Conservation (phyloP, 129 eudicot genomes). For the Ambrosia trifida region DNA sequence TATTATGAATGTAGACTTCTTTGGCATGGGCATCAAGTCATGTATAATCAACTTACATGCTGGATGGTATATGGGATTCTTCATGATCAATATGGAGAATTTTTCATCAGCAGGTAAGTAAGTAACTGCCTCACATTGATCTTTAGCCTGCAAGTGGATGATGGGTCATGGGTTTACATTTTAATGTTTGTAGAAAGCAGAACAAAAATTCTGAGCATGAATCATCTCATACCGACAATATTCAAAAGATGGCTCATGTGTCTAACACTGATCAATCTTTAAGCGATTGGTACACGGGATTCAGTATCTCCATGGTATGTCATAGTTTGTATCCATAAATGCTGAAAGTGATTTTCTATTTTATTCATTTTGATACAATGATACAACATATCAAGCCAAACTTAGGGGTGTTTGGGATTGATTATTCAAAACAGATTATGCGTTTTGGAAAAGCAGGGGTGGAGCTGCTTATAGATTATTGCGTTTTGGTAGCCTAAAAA, state of each 20-base stretch:
- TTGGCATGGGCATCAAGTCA: slow-evolving; percentile 98
- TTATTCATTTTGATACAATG: slow-evolving; percentile 17
- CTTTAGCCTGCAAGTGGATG: slow-evolving; percentile 13
- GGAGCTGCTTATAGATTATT: too few relatives aligned
- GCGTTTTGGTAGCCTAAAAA: too few relatives aligned
- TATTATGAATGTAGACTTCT: slow-evolving; percentile 60
- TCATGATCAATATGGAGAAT: slow-evolving; percentile 88
- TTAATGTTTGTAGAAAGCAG: slow-evolving; percentile 62
- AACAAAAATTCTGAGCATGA: slow-evolving; percentile 44
- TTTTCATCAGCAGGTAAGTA: slow-evolving; percentile 57
- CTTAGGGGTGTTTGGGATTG: too few relatives aligned
- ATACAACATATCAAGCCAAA: slow-evolving; percentile 12
- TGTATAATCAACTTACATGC: slow-evolving; percentile 83
- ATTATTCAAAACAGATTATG: too few relatives aligned
- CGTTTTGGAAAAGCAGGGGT: too few relatives aligned
- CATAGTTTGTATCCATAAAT: background rate
- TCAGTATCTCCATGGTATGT: slow-evolving; percentile 71
- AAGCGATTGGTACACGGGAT: slow-evolving; percentile 83
- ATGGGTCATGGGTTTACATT: background rate
- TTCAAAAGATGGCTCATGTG: slow-evolving; percentile 48
- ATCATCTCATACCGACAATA: slow-evolving; percentile 34
- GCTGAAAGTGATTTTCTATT: background rate
- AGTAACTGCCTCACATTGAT: slow-evolving; percentile 8
- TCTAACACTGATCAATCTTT: slow-evolving; percentile 57
- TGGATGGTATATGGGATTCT: slow-evolving; percentile 98